Evolutionary conservation across 2,329 filamentous ascomycete species (phyloP), one percentile per base, ranked within the genome.

Genomic region (Didymella segeticola): DNA sequence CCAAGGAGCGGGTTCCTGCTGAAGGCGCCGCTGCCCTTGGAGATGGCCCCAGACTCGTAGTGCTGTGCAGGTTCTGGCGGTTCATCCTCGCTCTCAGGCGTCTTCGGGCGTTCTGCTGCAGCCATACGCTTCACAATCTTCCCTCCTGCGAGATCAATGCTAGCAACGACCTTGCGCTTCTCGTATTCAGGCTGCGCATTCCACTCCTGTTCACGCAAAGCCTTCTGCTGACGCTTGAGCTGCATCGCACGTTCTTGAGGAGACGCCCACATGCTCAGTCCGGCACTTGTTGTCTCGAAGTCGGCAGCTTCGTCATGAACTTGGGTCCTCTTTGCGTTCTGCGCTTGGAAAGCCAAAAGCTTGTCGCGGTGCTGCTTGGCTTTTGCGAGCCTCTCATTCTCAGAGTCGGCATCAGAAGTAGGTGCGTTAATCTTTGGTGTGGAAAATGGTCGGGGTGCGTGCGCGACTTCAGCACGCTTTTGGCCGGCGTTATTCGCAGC

Each of bases 241-340:
- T 95, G 91, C 60, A 87, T 80, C 1, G 92, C 93, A 34, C 92
- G 83, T 73, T 96, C 91, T 59, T 90, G 87, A 0, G 92, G 91
- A 14, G 80, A 91, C 43, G 91, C 89, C 92, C 92, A 96, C 78
- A 95, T 88, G 63, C 84, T 91, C 4, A 83, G 80, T 5, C 86
- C 84, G 26, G 78, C 73, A 66, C 46, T 79, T 0, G 86, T 84
- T 0, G 85, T 85, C 61, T 90, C 87, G 60, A 85, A 89, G 67
- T 90, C 88, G 1, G 87, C 86, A 0, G 91, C 92, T 76, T 96
- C 92, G 66, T 97, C 93, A 30, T 91, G 85, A 14, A 97, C 89
- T 14, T 87, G 90, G 1, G 93, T 97, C 36, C 93, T 82, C 54
- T 85, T 84, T 0, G 91, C 91, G 62, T 96, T 96, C 66, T 96